Base-by-base conservation (phyloP, 345 rosid genomes). In the Cochlearia excelsa region DNA sequence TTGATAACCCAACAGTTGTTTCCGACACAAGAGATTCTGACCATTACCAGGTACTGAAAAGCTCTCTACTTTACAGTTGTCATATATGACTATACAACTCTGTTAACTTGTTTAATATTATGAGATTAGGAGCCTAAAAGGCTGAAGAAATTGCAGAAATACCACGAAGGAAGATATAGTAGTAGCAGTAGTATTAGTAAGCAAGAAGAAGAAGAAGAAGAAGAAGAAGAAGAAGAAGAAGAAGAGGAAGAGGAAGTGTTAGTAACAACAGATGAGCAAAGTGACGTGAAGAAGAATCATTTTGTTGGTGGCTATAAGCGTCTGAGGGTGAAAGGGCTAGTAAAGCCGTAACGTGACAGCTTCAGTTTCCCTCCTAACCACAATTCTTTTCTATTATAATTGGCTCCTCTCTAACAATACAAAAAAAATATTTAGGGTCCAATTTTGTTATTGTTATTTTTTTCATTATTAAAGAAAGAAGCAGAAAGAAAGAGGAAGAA, bases 41-140 rank as follows among this genome's bases (percentile, higher is more conserved):
- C 51, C 64, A 74, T 68, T 62, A 76, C 63, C 90, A 84, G 95
- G 99, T 93, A 85, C 63, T 11, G 9, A 29, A 49, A 42, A 28
- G 27, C 44, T 30, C 6, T 1, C 10, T 9, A 10, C 7, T 34
- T 16, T 8, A 62, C 26, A 28, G 10, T 45, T 7, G n/a, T 42
- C 31, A 31, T 70, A 6, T 7, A 10, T 4, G 4, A 37, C 7
- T 11, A 9, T 29, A 10, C 9, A 28, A 2, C 26, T 46, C 41
- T 53, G 45, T 46, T 26, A 27, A 9, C 9, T 0, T 11, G 23
- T 7, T 5, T 2, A 7, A 42, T 31, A 6, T 9, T 23, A 51
- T 51, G 42, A 9, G 35, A 39, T 30, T 49, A 70, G 74, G 74
- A 38, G 30, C 6, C 1, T 8, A 63, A 63, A 45, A 57, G 69